These are phyloP conservation scores for Annulohypoxylon stygium DNA, from an alignment of 495 filamentous ascomycete species.

Conservation along the genomic window DNA sequence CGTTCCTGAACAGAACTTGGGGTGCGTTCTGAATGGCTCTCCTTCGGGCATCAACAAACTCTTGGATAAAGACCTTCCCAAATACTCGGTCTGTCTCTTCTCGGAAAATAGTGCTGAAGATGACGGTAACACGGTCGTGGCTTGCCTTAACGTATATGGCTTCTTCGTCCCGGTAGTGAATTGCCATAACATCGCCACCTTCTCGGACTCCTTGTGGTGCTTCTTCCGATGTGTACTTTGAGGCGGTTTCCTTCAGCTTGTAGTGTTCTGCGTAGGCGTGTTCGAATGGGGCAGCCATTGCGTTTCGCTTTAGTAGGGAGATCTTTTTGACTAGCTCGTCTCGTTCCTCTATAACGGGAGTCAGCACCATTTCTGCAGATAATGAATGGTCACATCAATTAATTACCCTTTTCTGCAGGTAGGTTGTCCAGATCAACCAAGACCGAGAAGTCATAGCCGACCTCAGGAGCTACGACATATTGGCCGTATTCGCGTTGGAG, in stretches of 20 bases:
- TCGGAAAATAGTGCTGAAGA: conserved; percentile 97
- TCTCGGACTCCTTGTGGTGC: conserved; percentile 89
- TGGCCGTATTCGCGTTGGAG: conserved; percentile 93
- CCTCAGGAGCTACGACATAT: conserved; percentile 88
- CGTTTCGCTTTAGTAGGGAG: conserved; percentile 93
- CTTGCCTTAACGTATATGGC: conserved; percentile 99
- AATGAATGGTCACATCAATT: neutral
- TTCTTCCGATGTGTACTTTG: conserved; percentile 89
- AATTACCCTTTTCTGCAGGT: conserved; percentile 76
- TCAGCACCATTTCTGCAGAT: conserved; percentile 33
- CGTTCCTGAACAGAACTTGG: conserved; percentile 96
- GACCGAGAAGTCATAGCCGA: conserved; percentile 94
- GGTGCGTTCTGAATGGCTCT: conserved; percentile 97
- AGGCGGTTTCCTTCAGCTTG: conserved; percentile 84
- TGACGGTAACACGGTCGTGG: conserved; percentile 96
- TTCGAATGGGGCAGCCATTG: conserved; percentile 98
- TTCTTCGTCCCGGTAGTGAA: conserved; percentile 98
- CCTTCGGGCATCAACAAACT: conserved; percentile 95
- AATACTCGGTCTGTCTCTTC: conserved; percentile 98
- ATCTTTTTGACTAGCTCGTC: conserved; percentile 89
- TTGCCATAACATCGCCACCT: conserved; percentile 93
- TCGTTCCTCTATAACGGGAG: conserved; percentile 68
- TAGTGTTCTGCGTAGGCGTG: conserved; percentile 94
- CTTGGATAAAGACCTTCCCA: conserved; percentile 93
- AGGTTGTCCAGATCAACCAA: conserved; percentile 88